Conservation (phyloP, 805 yeast species). For the Tetrapisispora iriomotensis region DNA sequence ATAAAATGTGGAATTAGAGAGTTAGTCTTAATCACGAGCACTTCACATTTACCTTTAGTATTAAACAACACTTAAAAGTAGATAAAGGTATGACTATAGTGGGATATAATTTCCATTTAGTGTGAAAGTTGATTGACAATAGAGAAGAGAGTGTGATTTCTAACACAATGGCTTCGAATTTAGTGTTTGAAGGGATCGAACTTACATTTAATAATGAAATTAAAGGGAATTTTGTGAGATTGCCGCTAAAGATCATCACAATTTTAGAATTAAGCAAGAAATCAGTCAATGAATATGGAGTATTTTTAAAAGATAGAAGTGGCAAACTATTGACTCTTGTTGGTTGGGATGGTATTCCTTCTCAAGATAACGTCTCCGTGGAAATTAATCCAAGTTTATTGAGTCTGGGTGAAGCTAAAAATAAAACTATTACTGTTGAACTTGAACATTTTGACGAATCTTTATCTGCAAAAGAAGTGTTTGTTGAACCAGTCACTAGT, state of each 20-base stretch:
- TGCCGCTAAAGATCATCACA: slow-evolving; percentile 17
- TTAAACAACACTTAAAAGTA: too few species aligned
- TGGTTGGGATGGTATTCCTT: slow-evolving; percentile 23
- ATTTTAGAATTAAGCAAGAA: slow-evolving; percentile 14
- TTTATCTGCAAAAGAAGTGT: slow-evolving; percentile 42
- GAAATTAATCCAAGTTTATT: slow-evolving; percentile 20
- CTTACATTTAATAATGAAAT: slow-evolving; percentile 10
- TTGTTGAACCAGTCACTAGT: slow-evolving; percentile 64
- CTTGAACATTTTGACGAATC: slow-evolving; percentile 10
- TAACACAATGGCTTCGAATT: background rate
- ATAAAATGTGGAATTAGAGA: too few species aligned
- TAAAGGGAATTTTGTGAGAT: slow-evolving; percentile 22
- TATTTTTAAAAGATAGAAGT: slow-evolving; percentile 7
- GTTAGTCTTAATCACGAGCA: too few species aligned
- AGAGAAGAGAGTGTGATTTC: too few species aligned
- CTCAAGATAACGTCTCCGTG: slow-evolving; percentile 6
- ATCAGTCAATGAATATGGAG: slow-evolving; percentile 20
- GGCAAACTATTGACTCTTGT: slow-evolving; percentile 5
- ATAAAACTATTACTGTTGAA: slow-evolving; percentile 5
- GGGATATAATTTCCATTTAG: too few species aligned
- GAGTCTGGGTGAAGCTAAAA: background rate
- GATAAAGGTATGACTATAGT: too few species aligned
- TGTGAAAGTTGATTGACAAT: too few species aligned
- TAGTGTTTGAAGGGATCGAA: background rate
- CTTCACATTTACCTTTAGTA: too few species aligned